These are phyloP conservation scores for Candida easanensis DNA, from an alignment of 805 yeast genomes.

Conservation along the genomic window DNA sequence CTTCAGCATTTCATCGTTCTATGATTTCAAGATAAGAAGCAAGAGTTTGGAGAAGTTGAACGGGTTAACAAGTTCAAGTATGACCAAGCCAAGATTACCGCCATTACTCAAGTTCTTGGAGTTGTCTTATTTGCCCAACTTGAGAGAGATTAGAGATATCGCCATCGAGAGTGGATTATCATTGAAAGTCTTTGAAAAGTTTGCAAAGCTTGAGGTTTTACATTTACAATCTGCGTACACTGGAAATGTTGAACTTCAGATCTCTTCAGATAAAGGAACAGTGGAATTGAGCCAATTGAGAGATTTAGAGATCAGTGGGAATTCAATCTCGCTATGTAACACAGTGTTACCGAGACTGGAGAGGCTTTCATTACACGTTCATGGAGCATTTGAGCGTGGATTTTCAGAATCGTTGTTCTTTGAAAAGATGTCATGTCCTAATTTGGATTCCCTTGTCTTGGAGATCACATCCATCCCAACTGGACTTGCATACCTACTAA, in stretches of 20 bases:
- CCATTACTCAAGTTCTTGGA: conserved; percentile 21
- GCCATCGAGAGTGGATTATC: conserved; percentile 24
- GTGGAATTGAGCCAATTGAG: conserved; percentile 10
- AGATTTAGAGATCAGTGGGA: conserved; percentile 19
- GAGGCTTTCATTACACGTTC: conserved; percentile 12
- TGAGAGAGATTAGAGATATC: conserved; percentile 16
- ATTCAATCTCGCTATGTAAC: conserved; percentile 16
- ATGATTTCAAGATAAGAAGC: conserved; percentile 21
- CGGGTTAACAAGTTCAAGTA: conserved; percentile 21
- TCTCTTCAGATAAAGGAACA: neutral
- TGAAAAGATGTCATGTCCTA: conserved; percentile 12
- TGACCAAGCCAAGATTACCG: conserved; percentile 22
- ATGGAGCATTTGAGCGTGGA: conserved; percentile 20
- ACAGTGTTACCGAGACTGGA: conserved; percentile 14
- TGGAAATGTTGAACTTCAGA: conserved; percentile 11
- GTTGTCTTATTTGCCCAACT: conserved; percentile 19
- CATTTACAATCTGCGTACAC: conserved; percentile 22
- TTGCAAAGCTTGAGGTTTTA: conserved; percentile 12
- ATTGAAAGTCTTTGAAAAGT: conserved; percentile 21
- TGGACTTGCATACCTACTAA: conserved; percentile 8
- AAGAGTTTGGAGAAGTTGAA: conserved; percentile 10
- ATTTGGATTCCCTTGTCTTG: conserved; percentile 4
- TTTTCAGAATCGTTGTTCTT: conserved; percentile 16
- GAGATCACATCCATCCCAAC: conserved; percentile 13
- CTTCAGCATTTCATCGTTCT: conserved; percentile 12